Evolutionary conservation across 345 rosid species (phyloP), one percentile per base, ranked within the genome.

Genomic region (Lepidium africanum): DNA sequence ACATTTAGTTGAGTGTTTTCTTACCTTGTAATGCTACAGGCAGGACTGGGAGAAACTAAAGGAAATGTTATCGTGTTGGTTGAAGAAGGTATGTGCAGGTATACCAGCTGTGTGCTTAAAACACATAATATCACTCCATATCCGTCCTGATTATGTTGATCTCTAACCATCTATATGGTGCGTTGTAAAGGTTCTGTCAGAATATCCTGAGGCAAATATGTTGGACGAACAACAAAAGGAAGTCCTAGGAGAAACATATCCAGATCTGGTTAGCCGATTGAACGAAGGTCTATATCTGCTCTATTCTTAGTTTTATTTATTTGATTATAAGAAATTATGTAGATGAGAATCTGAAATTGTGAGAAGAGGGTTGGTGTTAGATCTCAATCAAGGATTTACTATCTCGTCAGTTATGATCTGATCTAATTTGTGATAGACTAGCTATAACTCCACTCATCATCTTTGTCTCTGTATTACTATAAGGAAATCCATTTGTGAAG

Each of bases 11-110:
- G 14, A 61, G 23, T 48, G 27, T 6, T 47, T 46, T 23, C n/a
- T 50, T 66, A 38, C 61, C 4, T 38, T 71, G 8, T 45, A 51
- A 48, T 64, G 58, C 14, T 38, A 37, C 80, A 94, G 99, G 97
- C 85, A 81, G 69, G 89, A 83, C 56, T 94, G 99, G 99, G 89
- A 79, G 51, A 83, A 86, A 69, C 75, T 94, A 82, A 91, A 86
- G 85, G 79, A 73, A 77, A 68, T 79, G 78, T 77, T 94, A 37
- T 94, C 91, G 54, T 91, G 73, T 79, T 81, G 85, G 82, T 78
- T 94, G 88, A 94, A 91, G 92, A 92, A 88, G 99, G 99, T 94
- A 90, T 71, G 89, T 85, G 77, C 88, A 83, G 88, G 94, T 84
- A 87, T 71, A 92, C 80, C 71, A 52, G 67, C 59, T 19, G 74